Evolutionary conservation across 2,329 filamentous ascomycete genomes (phyloP).

Genomic region (Xylaria polymorpha): DNA sequence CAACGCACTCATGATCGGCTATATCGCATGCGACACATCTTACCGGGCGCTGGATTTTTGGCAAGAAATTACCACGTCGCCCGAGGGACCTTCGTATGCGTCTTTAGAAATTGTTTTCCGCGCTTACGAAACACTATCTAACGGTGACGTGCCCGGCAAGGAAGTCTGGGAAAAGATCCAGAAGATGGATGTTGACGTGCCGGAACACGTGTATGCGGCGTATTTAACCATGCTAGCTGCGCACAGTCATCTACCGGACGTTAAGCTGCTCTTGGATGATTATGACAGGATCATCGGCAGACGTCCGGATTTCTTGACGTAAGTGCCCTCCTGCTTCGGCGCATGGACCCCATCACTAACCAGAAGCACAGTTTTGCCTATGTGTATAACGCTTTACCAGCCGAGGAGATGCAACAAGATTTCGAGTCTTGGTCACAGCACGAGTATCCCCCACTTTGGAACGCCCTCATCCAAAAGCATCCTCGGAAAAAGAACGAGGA

Average conservation of each 20-base stretch:
- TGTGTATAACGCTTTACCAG: slow-evolving; percentile 79
- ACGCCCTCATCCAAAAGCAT: slow-evolving; percentile 68
- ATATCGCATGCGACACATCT: slow-evolving; percentile 75
- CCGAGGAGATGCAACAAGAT: slow-evolving; percentile 71
- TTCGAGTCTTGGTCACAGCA: slow-evolving; percentile 80
- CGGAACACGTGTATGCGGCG: slow-evolving; percentile 76
- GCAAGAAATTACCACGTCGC: slow-evolving; percentile 82
- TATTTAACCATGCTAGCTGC: slow-evolving; percentile 82
- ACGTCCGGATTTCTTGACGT: slow-evolving; percentile 45
- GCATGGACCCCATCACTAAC: slow-evolving; percentile 30
- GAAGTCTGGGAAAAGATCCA: slow-evolving; percentile 78
- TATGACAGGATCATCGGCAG: slow-evolving; percentile 72
- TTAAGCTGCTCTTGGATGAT: slow-evolving; percentile 71
- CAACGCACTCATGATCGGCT: slow-evolving; percentile 89
- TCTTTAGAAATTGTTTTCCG: slow-evolving; percentile 85
- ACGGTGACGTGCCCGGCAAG: slow-evolving; percentile 69
- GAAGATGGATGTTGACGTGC: slow-evolving; percentile 82
- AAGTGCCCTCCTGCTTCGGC: slow-evolving; percentile 33
- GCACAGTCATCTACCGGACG: slow-evolving; percentile 76
- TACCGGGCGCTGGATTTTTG: slow-evolving; percentile 80
- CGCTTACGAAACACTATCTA: slow-evolving; percentile 73
- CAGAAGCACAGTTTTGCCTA: slow-evolving; percentile 68
- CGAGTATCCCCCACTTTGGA: slow-evolving; percentile 77
- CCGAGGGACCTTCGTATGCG: slow-evolving; percentile 87
- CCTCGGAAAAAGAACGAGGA: slow-evolving; percentile 56